Base-by-base conservation (phyloP, 1,284 basidiomycete genomes). In the Binderoboletus segoi region DNA sequence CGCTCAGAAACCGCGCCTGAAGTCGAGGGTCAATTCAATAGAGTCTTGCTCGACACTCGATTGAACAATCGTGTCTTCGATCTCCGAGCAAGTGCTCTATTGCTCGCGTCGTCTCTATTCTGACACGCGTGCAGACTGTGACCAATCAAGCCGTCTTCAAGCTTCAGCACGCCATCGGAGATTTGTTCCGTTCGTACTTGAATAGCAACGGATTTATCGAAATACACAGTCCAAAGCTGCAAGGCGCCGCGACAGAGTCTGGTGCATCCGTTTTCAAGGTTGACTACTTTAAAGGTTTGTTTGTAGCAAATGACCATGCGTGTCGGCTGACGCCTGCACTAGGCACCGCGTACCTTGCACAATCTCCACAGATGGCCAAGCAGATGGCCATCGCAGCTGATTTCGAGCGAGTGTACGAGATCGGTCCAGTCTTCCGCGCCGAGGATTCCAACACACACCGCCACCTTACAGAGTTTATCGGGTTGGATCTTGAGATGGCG, bases 331-430 rank as follows among this genome's bases (percentile, higher is more conserved):
- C 28, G 11, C 53, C 28, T 42, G 23, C 62, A 33, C 6, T 48
- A 91, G 93, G 92, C 38, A 84, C 77, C 63, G 97, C 97, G 2
- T 99, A 85, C 81, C 84, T 99, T 28, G 97, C 97, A 8, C 97
- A 99, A 75, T 94, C 90, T 48, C 97, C 97, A 43, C 97, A 99
- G 74, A 82, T 99, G 16, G 93, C 94, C 48, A 99, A 99, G 77
- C 97, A 99, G 77, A 99, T 99, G 97, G 94, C 93, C 58, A 99
- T 99, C 65, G 94, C 96, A 35, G 94, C 94, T 59, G 97, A 99
- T 78, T 96, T 99, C 73, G 96, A 97, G 71, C 85, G 93, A 43
- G 97, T 99, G 6, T 99, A 96, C 75, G 97, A 99, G 77, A 95
- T 99, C 61, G 96, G 89, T 0, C 87, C 88, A 56, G 95, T 98